Percentiles rank a stretch among this genome's conserved stretches.
Conservation (phyloP, 495 filamentous ascomycete genomes). For the Hyaloscypha bicolor region DNA sequence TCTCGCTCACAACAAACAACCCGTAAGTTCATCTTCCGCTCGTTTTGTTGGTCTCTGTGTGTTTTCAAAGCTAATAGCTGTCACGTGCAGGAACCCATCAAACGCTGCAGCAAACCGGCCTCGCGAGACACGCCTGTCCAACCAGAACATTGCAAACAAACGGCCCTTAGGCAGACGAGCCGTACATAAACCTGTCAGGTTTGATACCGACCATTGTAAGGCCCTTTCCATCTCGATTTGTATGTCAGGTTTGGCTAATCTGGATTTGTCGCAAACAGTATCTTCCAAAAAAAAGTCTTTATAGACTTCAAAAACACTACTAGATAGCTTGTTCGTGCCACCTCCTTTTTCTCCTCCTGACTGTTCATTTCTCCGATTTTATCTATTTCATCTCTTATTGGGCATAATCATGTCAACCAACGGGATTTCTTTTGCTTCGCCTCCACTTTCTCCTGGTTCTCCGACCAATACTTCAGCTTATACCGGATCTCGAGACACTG, state of each 20-base stretch:
- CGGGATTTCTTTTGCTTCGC: background rate
- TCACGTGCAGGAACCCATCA: slow-evolving; percentile 24
- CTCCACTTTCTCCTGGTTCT: slow-evolving; percentile 6
- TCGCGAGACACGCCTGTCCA: background rate
- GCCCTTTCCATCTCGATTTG: background rate
- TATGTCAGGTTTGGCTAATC: slow-evolving; percentile 15
- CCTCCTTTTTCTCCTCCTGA: slow-evolving; percentile 3
- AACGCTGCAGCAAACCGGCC: slow-evolving; percentile 21
- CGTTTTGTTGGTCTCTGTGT: background rate
- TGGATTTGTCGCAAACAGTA: slow-evolving; percentile 15
- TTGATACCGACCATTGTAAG: background rate
- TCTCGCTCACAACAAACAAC: too few species aligned
- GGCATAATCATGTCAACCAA: slow-evolving; percentile 18
- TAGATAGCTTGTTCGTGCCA: slow-evolving; percentile 22
- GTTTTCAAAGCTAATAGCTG: slow-evolving; percentile 9
- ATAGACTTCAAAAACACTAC: slow-evolving; percentile 8
- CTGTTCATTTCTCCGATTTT: slow-evolving; percentile 7
- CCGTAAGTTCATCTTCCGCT: too few species aligned
- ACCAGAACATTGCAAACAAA: background rate
- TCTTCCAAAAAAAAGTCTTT: background rate
- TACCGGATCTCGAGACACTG: slow-evolving; percentile 14
- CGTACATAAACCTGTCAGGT: background rate
- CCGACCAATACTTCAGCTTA: background rate
- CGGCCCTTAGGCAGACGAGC: background rate
- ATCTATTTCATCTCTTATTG: background rate